Evolutionary conservation across 2,329 filamentous ascomycete genomes (phyloP), one percentile per base, ranked within the genome.

Genomic region (Trichoderma lentiforme): DNA sequence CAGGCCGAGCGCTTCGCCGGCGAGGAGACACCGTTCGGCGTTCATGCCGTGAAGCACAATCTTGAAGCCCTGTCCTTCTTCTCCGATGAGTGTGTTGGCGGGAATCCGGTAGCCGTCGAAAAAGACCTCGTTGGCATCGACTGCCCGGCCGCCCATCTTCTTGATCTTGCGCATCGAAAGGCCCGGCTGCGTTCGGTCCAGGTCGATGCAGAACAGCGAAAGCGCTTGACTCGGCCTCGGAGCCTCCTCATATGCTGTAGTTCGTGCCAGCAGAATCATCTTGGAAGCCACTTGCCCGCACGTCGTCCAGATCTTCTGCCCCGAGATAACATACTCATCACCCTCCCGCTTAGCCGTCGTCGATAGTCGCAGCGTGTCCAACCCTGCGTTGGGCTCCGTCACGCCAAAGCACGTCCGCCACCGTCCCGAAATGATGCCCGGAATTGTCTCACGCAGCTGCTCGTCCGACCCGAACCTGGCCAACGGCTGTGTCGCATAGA

Each of bases 221-320:
- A 97, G 84, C 0, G 91, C 93, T 78, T 95, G 89, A n/a, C 88
- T 92, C 0, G 91, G 88, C 77, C 91, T 94, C 72, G 84, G 83
- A 0, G 90, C 89, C 72, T 93, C 85, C 65, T 93, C 90, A 0
- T 91, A 75, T 0, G 91, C 87, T 0, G 90, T 93, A 0, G 93
- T 97, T 1, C 93, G 88, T 0, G 93, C 93, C 0, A 97, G 86
- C 0, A 97, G 85, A 4, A 97, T 90, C 93, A 97, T 97, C 77
- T 93, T 93, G 4, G 87, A 86, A 0, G 93, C 93, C 0, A 95
- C 91, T 79, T 97, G 93, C 0, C 93, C 93, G 68, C 90, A 95
- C 0, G 93, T 93, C 70, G 96, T 97, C 93, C 93, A 97, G 70
- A 95, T 95, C 82, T 97, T 97, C 79, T 95, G 92, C 0, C 93